These are phyloP conservation scores for Tricholoma furcatifolium DNA, from an alignment of 768 basidiomycete species.

Conservation along the genomic window DNA sequence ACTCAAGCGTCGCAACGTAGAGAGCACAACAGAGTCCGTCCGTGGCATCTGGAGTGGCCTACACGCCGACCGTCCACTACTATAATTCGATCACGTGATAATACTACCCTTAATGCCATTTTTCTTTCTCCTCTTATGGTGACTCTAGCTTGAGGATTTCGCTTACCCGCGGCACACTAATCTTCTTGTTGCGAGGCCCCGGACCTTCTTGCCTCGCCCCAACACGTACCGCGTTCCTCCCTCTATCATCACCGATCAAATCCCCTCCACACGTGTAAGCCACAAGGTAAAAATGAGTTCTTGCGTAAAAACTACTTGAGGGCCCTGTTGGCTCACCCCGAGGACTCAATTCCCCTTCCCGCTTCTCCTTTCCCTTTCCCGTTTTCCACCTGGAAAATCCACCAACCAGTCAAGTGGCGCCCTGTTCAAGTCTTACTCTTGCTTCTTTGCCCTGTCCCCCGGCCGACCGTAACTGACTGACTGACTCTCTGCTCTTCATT, in stretches of 20 bases:
- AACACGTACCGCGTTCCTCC: conserved; percentile 23
- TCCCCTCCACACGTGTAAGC: conserved; percentile 39
- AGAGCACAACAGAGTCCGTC: conserved; percentile 76
- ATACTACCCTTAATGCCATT: neutral
- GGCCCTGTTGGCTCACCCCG: neutral
- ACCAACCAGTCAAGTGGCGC: neutral
- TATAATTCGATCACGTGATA: conserved; percentile 30
- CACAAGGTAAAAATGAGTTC: conserved; percentile 34
- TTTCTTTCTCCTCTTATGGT: too few species aligned
- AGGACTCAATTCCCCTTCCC: conserved; percentile 6
- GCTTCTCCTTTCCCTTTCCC: conserved; percentile 4
- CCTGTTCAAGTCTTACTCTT: conserved; percentile 8
- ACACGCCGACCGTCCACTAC: conserved; percentile 66
- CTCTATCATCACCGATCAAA: conserved; percentile 31
- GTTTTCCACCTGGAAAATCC: conserved; percentile 12
- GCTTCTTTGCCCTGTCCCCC: neutral
- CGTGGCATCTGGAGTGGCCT: conserved; percentile 91
- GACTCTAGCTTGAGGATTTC: neutral
- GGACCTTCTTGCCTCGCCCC: conserved; percentile 20
- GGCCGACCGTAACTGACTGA: neutral
- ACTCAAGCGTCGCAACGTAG: conserved; percentile 72
- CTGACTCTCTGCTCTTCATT: neutral
- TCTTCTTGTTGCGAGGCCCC: conserved; percentile 15
- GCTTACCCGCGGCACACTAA: conserved; percentile 6
- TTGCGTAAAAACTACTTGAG: conserved; percentile 21